Percentiles rank a stretch among this genome's conserved stretches.
Conservation (phyloP, 495 filamentous ascomycete genomes). For the Penicillium crystallinum region DNA sequence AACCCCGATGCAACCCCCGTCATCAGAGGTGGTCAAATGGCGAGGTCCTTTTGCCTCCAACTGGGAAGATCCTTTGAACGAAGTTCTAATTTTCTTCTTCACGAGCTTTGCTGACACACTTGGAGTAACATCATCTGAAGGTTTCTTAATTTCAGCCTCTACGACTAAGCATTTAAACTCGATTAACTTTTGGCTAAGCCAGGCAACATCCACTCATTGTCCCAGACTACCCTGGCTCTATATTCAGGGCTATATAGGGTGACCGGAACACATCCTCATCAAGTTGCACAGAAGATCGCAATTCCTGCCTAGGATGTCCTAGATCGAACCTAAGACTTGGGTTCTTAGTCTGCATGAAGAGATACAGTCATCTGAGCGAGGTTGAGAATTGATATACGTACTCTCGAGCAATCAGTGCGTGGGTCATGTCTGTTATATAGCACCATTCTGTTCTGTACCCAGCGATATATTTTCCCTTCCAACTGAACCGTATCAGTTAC, state of each 20-base stretch:
- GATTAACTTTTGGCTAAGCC: not conserved
- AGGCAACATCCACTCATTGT: not conserved
- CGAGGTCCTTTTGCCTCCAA: not conserved
- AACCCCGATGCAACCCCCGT: conserved; percentile 20
- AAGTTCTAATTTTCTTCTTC: not conserved
- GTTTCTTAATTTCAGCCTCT: not conserved
- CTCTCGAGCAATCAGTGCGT: not conserved
- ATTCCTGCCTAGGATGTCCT: conserved; percentile 1
- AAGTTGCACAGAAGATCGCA: conserved; percentile 19
- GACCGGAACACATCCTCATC: not conserved
- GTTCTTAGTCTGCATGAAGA: conserved; percentile 20
- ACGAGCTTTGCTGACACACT: conserved; percentile 12
- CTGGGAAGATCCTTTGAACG: conserved; percentile 9
- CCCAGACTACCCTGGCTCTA: not conserved
- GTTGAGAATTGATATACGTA: not conserved
- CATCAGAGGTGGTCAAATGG: conserved; percentile 6
- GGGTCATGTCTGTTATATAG: conserved; percentile 15
- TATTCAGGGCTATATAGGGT: not conserved
- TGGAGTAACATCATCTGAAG: not conserved
- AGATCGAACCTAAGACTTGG: conserved; percentile 12
- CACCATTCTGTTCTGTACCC: conserved; percentile 2
- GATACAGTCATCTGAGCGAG: conserved; percentile 19
- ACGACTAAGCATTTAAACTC: not conserved
- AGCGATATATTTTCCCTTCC: not conserved
- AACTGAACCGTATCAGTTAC: not conserved